phyloP scores from a whole-genome alignment of 1,284 basidiomycete genomes.

The Malassezia furfur region DNA sequence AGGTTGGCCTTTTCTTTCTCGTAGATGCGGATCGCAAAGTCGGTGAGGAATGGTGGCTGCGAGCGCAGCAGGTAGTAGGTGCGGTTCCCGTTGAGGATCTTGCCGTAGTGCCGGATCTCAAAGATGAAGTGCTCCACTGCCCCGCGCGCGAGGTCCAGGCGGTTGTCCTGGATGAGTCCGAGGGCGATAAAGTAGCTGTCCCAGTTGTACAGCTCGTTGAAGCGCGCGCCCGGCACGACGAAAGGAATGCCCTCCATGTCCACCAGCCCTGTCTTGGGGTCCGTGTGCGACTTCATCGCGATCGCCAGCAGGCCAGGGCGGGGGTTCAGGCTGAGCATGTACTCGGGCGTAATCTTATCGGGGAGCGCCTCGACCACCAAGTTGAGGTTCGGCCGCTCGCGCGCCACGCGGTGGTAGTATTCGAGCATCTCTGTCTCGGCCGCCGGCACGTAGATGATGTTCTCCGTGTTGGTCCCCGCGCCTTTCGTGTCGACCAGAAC shows the following conservation, averaged over 20 bases:
- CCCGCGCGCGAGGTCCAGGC: slow-evolving; percentile 83
- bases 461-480: slow-evolving; percentile 47
- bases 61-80: slow-evolving; percentile 74
- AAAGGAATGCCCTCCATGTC: slow-evolving; percentile 84
- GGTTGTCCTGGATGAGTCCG: slow-evolving; percentile 85
- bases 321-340: slow-evolving; percentile 83
- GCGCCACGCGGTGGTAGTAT: slow-evolving; percentile 62
- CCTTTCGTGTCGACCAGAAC: slow-evolving; percentile 94
- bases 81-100: slow-evolving; percentile 51
- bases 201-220: slow-evolving; percentile 71
- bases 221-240: slow-evolving; percentile 90
- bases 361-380: slow-evolving; percentile 84
- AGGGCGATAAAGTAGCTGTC: slow-evolving; percentile 78
- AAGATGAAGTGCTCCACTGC: slow-evolving; percentile 99
- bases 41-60: slow-evolving; percentile 95
- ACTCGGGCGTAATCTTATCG: slow-evolving; percentile 73
- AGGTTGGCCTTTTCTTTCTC: not conserved
- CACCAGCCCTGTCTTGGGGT: slow-evolving; percentile 51
- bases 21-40: slow-evolving; percentile 95
- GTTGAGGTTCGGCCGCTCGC: slow-evolving; percentile 60
- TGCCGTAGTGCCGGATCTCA: slow-evolving; percentile 94
- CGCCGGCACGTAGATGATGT: slow-evolving; percentile 86
- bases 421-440: slow-evolving; percentile 85
- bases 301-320: slow-evolving; percentile 87
- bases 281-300: slow-evolving; percentile 79